Conservation (phyloP, 2,329 filamentous ascomycete species). For the Aspergillus fischeri region DNA sequence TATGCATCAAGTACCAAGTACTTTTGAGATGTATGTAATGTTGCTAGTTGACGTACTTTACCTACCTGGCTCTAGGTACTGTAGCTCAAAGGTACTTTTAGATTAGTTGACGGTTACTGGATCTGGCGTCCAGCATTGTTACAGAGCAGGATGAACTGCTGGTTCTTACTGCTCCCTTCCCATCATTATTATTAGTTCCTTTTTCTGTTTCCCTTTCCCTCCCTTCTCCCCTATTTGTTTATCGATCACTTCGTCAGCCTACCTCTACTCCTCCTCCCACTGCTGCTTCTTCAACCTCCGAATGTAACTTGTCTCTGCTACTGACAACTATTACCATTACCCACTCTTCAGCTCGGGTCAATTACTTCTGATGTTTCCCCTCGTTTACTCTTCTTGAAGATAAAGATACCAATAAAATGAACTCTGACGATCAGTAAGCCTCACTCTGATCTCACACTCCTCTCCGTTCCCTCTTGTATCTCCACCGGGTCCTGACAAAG, state of each 20-base stretch:
- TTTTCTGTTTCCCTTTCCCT: conserved; percentile 4
- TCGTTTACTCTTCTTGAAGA: not conserved
- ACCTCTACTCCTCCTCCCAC: not conserved
- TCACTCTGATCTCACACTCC: conserved; percentile 7
- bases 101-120: not conserved
- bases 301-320: conserved; percentile 10
- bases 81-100: not conserved
- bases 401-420: conserved; percentile 11
- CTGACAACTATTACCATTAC: not conserved
- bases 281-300: conserved; percentile 19
- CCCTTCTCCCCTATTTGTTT: conserved; percentile 1
- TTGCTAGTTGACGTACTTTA: not conserved
- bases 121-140: not conserved
- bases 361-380: not conserved
- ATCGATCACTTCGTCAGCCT: not conserved
- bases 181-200: conserved; percentile 2
- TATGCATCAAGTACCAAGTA: not conserved
- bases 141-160: not conserved
- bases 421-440: conserved; percentile 20
- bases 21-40: not conserved
- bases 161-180: no score
- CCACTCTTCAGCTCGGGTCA: not conserved
- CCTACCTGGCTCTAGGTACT: not conserved
- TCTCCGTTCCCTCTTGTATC: conserved; percentile 9
- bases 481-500: conserved; percentile 13